Evolutionary conservation across 768 basidiomycete species (phyloP), one percentile per base, ranked within the genome.

Genomic region (Macrolepiota fuliginosa): DNA sequence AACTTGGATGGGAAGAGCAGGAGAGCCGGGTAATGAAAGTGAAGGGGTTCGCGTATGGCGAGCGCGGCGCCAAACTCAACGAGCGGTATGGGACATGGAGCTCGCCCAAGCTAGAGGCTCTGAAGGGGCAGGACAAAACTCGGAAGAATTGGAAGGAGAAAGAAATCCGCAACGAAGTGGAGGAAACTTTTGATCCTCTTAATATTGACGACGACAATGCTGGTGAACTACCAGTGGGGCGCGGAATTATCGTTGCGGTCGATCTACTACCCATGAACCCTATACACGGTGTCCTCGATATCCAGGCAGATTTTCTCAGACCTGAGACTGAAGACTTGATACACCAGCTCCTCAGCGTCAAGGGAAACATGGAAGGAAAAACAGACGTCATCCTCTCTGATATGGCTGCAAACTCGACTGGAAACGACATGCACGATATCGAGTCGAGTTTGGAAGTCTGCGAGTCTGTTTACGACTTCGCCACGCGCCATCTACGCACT

Each of bases 341-440:
- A 27, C 73, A 73, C n/a, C 66, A 69, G 10, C 58, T 76, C n/a
- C 65, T 79, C 35, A 63, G 64, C 22, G 58, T 57, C 9, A 69
- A 68, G 17, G 66, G 65, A 39, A 72, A 74, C 60, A 62, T 68
- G 0, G 69, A 71, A 2, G 74, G 73, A 17, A 83, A 81, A 72
- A 89, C 86, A 6, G 94, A 98, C 70, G 76, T 96, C 17, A 83
- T 97, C 25, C 79, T 97, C 3, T 92, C 89, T 7, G 96, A 97
- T 69, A 95, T 98, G 90, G 92, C 94, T 17, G 86, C 87, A 19
- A 94, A 95, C 71, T 79, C 86, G 62, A 83, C 89, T 1, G 96
- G 96, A 4, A 87, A 90, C 62, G 71, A 79, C 17, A 72, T 74
- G 0, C 79, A 80, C 54, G 96, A 98, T 72, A 81, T 83, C 1